Evolutionary conservation across 768 basidiomycete genomes (phyloP), one percentile per base, ranked within the genome.

Genomic region (Boletus vermiculosoides): DNA sequence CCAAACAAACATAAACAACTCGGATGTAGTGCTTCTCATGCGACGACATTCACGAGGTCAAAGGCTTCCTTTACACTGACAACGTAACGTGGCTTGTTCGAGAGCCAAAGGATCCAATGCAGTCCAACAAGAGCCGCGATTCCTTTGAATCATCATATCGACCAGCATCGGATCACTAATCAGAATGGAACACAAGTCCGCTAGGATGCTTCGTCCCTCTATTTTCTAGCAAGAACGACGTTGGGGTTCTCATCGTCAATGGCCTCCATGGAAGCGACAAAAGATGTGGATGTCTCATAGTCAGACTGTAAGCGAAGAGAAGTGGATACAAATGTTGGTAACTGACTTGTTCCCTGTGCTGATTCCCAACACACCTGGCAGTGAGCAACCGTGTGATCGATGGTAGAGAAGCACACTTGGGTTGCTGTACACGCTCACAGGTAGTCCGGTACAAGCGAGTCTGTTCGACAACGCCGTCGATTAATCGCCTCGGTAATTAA

Each of bases 1-100:
- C 36, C 52, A 61, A 59, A 57, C 18, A 66, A 50, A 47, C 5
- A 15, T 15, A 67, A 66, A 66, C 2, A 59, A 23, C 20, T 33
- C 10, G 5, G 10, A 7, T 45, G 9, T 10, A 18, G 9, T 39
- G 37, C 37, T 39, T 39, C 39, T 39, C 39, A n/a, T 39, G n/a
- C 11, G 5, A 22, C 41, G 20, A 44, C 42, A 13, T n/a, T 2
- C 37, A 7, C 41, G 11, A 20, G 25, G 25, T 5, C 5, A 28
- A 25, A 3, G 22, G 15, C 42, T 30, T n/a, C 45, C 25, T 45
- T 45, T 4, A 11, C 16, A 10, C 4, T 18, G 18, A n/a, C 16
- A 10, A 25, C 25, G 25, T 25, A n/a, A n/a, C 25, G 25, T n/a
- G 28, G n/a, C 18, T 45, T n/a, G 18, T 45, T 28, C 30, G 11